These are phyloP conservation scores for Castanospermum australe DNA, from an alignment of 306 rosid species.

Conservation along the genomic window DNA sequence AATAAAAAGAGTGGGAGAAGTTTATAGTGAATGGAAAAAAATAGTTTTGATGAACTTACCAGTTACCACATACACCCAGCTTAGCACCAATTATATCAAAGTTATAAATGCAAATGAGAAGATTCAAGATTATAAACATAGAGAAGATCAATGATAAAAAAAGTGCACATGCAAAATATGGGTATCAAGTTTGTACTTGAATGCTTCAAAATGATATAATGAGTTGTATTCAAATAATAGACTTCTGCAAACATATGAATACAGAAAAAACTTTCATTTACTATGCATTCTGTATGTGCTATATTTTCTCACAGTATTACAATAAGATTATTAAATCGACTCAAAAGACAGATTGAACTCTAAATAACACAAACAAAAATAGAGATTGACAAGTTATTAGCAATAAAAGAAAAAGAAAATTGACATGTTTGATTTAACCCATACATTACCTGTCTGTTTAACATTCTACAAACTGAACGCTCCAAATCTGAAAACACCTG, in stretches of 20 bases:
- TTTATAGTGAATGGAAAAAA: neutral
- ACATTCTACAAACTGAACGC: conserved; percentile 95
- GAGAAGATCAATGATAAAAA: neutral
- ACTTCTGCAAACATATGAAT: neutral
- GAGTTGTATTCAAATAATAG: neutral
- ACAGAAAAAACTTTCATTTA: neutral
- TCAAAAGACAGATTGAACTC: neutral
- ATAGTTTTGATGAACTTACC: neutral
- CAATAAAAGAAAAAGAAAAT: neutral
- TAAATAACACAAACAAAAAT: neutral
- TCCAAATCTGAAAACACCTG: conserved; percentile 98
- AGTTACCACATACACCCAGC: neutral
- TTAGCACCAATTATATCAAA: neutral
- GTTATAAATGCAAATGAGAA: neutral
- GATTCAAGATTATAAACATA: neutral
- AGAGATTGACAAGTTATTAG: conserved; percentile 8
- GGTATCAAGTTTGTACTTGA: neutral
- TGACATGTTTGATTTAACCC: conserved; percentile 7
- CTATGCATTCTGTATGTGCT: no score
- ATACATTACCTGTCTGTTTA: conserved; percentile 79
- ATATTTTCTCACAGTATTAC: neutral
- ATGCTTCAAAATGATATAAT: conserved; percentile 3
- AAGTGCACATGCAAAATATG: neutral
- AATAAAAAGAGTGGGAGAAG: neutral
- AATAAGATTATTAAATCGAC: neutral